Evolutionary conservation across 345 rosid species (phyloP), one percentile per base, ranked within the genome.

Genomic region (Gynandropsis gynandra): DNA sequence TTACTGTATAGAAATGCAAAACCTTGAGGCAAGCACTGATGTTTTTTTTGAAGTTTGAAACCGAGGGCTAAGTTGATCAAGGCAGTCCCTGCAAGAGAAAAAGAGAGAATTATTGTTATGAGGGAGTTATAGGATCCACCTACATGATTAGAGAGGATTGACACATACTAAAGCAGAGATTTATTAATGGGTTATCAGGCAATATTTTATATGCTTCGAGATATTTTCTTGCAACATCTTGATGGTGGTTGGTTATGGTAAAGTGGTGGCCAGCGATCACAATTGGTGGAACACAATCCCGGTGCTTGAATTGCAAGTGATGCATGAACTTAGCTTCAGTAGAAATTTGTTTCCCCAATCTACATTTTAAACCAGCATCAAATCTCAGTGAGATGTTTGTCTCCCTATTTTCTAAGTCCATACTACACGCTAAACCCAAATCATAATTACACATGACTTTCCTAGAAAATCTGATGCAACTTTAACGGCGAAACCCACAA

Each of bases 161-260:
- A 53, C 43, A 49, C 74, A 54, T 80, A 85, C 96, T 95, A 10
- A 67, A 85, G 60, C 93, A 87, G n/a, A 87, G 85, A 70, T 82
- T 87, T 61, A 85, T 65, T 35, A 92, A 70, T 46, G 88, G 95
- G 69, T 67, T 75, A 45, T 85, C 86, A 1, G 96, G 97, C 70
- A 74, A 64, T 58, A 74, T 55, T 53, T 78, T 92, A 70, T 79
- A 80, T 50, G 96, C 95, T 75, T 88, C 82, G 20, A 87, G 76
- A 74, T 90, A 90, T 49, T 84, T 89, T 72, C 89, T 77, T 9
- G 96, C 87, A 41, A 96, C 96, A 67, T 90, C 95, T 73, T 90
- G 96, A 61, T 82, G 78, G 42, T 76, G 89, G 72, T 87, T 77
- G 54, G 46, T 74, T 48, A 74, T 42, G 4, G 77, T 84, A 65